Base-by-base conservation (phyloP, 305 asterid genomes). In the Rubia peregrina region DNA sequence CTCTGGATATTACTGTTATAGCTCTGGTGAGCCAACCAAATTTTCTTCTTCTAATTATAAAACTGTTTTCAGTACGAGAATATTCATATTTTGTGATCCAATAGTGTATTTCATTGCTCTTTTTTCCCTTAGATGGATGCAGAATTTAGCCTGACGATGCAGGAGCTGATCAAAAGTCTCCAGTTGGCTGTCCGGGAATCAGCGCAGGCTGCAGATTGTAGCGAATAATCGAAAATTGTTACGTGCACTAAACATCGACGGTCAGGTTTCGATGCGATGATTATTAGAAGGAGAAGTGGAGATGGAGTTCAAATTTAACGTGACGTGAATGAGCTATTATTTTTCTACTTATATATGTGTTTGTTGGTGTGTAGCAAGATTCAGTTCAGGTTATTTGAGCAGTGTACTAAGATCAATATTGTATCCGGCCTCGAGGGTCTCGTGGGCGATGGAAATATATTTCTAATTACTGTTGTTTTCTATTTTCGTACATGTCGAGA, bases 1-100 rank as follows among this genome's bases (percentile, higher is more conserved):
- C 81, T 60, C 73, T 80, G 13, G 82, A 83, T 51, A 55, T 83
- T 46, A 80, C 80, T 10, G 74, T 83, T 65, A 60, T 76, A 30
- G 81, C 83, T 11, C 70, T 72, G 83, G 83, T 79, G 46, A 56
- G 64, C 16, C 56, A 44, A 38, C 19, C 36, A 30, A 30, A 30
- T 30, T 30, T 3, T 30, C n/a, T n/a, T n/a, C n/a, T n/a, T n/a
- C 3, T 30, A 30, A 30, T 30, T 30, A 30, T 30, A 30, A 30
- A 30, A 30, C 36, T 30, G 36, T 30, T 30, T 30, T 30, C 2
- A 30, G 36, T 30, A 30, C 36, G 36, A 30, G 36, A 30, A 30
- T 2, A 30, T 30, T 30, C 36, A 30, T 30, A 3, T 30, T 2
- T 30, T 30, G 36, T 30, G 36, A 6, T 55, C 17, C 9, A 6